A percentile compares a stretch with the other conserved stretches of the same genome.
These are phyloP conservation scores for Calocybe indica DNA, from an alignment of 768 basidiomycete genomes.

Conservation along the genomic window DNA sequence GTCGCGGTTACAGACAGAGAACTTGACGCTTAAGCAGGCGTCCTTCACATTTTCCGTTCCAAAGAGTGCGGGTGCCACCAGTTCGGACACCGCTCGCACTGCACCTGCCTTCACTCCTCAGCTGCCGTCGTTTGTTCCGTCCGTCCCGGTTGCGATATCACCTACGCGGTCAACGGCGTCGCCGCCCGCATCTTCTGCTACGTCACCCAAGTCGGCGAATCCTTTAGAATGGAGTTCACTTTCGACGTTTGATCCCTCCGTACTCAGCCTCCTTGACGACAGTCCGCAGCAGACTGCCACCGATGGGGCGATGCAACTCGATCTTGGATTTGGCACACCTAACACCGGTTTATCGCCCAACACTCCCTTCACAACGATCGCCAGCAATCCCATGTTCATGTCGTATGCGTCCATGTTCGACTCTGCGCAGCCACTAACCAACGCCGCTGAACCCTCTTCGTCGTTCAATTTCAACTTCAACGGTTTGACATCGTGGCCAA, in stretches of 20 bases:
- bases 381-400: constrained; percentile 80
- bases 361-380: constrained; percentile 70
- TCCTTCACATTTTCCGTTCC: constrained; percentile 84
- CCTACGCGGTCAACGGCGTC: constrained; percentile 13
- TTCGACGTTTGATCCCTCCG: constrained; percentile 63
- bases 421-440: constrained; percentile 22
- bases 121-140: constrained; percentile 21
- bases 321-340: constrained; percentile 46
- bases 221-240: constrained; percentile 62
- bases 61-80: constrained; percentile 16
- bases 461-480: constrained; percentile 11
- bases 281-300: constrained; percentile 46
- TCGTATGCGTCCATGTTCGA: constrained; percentile 67
- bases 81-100: constrained; percentile 11
- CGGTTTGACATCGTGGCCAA: constrained; percentile 43
- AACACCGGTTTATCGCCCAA: constrained; percentile 38
- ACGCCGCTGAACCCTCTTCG: constrained; percentile 5
- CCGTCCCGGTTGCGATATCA: constrained; percentile 12
- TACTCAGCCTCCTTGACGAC: constrained; percentile 63
- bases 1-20: constrained; percentile 81
- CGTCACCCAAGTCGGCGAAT: constrained; percentile 32
- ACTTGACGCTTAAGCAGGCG: constrained; percentile 70
- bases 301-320: constrained; percentile 54
- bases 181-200: constrained; percentile 22
- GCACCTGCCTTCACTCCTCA: constrained; percentile 20